Evolutionary conservation across 2,329 filamentous ascomycete genomes (phyloP), one percentile per base, ranked within the genome.

Genomic region (Ascochyta viciae-villosae): DNA sequence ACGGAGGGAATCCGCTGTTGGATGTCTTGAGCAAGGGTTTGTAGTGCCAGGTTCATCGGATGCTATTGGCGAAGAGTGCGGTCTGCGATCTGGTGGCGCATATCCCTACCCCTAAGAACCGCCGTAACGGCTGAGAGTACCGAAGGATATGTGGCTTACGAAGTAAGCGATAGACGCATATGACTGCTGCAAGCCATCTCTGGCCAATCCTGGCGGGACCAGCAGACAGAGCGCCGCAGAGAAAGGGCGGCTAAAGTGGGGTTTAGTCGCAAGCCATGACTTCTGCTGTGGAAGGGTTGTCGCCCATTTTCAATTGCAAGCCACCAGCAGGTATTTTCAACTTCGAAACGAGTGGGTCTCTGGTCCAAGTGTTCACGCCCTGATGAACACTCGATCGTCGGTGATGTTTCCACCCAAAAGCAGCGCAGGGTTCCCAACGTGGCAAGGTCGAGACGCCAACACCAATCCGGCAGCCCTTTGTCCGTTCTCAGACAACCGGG

Each of bases 401-500:
- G 58, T 54, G 53, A 55, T 47, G 58, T 50, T 58, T 58, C 33
- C 56, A 48, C 63, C 68, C 69, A 71, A 73, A 76, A 76, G 63
- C 73, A 74, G 72, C 69, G 61, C 51, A 54, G 56, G 54, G 46
- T 66, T 62, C 66, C 65, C 51, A 57, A 68, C 63, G 69, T 68
- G 68, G 71, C 64, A 71, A 70, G 64, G 60, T 66, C 61, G 58
- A 60, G 62, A 69, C 64, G 59, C 66, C 63, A 67, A 63, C 60
- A 74, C 73, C 67, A 61, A 75, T 74, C 70, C 73, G 71, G 72
- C 63, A 60, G 61, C 64, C 71, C 73, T 75, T 76, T 76, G 74
- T 76, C 74, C 73, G 72, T 72, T 67, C 71, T 74, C 69, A 74
- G 73, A 62, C 68, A 61, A 63, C 61, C 58, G 65, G 56, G 60